Conservation (phyloP, 441 rosid species). For the Corymbia citriodora region DNA sequence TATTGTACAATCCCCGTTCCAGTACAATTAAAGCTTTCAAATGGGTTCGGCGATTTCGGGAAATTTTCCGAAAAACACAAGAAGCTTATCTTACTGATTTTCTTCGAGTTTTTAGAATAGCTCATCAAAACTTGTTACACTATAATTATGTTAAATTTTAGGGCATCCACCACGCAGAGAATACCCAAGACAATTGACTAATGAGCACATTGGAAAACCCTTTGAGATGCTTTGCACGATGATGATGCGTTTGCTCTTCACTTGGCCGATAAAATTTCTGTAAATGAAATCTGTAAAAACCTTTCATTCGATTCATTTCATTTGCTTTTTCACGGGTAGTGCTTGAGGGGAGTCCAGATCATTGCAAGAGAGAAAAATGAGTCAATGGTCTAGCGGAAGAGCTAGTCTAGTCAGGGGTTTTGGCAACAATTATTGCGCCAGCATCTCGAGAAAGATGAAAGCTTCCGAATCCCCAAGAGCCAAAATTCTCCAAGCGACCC, state of each 20-base stretch:
- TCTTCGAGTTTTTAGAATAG: fast-evolving
- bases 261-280: not conserved
- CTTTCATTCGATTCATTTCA: not conserved
- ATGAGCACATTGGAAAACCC: not conserved
- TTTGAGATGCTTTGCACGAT: not conserved
- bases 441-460: conserved; percentile 20
- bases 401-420: conserved; percentile 3
- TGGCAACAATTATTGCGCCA: conserved; percentile 13
- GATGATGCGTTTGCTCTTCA: not conserved
- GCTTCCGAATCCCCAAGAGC: conserved; percentile 31
- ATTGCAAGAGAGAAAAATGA: not conserved
- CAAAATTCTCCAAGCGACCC: not conserved
- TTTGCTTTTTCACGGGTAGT: not conserved
- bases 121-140: fast-evolving
- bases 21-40: not conserved
- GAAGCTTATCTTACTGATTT: fast-evolving
- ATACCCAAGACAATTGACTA: no score
- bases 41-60: not conserved
- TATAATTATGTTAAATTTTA: not conserved
- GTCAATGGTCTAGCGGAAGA: conserved; percentile 6
- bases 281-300: not conserved
- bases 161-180: fast-evolving
- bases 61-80: not conserved
- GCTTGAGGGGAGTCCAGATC: not conserved
- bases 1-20: not conserved